phyloP scores from a whole-genome alignment of 768 basidiomycete species.

The Tulasnella sp. region DNA sequence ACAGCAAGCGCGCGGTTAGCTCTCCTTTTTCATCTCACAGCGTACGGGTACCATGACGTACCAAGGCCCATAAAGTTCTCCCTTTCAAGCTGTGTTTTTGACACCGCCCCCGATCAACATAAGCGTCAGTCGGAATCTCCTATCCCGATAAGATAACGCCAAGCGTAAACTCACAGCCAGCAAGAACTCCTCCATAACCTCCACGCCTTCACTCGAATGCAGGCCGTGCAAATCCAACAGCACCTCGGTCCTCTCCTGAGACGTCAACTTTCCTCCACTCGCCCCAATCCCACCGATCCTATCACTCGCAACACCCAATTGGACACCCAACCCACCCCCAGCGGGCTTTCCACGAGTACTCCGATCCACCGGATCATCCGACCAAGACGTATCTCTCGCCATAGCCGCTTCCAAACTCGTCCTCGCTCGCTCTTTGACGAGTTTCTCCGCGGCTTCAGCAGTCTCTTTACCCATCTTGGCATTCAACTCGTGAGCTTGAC shows the following conservation, averaged over 20 bases:
- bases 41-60: constrained; percentile 31
- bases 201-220: constrained; percentile 87
- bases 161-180: constrained; percentile 58
- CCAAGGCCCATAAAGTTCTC: constrained; percentile 85
- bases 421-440: constrained; percentile 75
- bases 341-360: constrained; percentile 60
- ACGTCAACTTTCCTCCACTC: constrained; percentile 41
- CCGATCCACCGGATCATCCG: constrained; percentile 78
- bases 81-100: constrained; percentile 57
- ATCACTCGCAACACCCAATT: constrained; percentile 72
- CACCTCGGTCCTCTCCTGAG: constrained; percentile 86
- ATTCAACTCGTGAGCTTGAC: constrained; percentile 91
- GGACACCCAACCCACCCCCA: constrained; percentile 78
- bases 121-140: constrained; percentile 16
- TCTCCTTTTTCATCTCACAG: constrained; percentile 9
- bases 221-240: constrained; percentile 88
- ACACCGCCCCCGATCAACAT: neutral
- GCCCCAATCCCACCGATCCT: constrained; percentile 42
- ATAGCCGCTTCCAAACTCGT: constrained; percentile 70
- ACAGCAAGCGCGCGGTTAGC: constrained; percentile 7
- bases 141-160: neutral
- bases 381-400: constrained; percentile 60
- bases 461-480: constrained; percentile 84
- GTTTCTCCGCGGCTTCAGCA: constrained; percentile 69
- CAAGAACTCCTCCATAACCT: constrained; percentile 83